A percentile compares a stretch with the other conserved stretches of the same genome.
Evolutionary conservation across 495 filamentous ascomycete species (phyloP).

Genomic region (Pseudotulostoma volvatum): DNA sequence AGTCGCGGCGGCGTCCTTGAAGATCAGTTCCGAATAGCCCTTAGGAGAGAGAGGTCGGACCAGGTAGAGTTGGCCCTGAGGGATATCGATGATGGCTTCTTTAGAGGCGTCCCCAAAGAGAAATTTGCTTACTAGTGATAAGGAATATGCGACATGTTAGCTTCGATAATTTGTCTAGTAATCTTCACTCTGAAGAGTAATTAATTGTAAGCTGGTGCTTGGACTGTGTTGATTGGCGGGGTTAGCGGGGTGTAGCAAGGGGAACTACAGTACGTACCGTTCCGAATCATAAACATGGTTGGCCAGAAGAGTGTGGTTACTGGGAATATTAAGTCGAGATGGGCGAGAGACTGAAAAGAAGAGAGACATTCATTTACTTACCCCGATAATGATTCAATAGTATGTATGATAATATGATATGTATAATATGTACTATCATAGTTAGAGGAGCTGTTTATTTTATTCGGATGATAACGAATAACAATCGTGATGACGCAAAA

Average conservation of each 20-base stretch:
- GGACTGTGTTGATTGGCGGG: constrained; percentile 9
- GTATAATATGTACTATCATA: too few relatives aligned
- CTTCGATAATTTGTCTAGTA: constrained; percentile 12
- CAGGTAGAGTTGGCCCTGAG: constrained; percentile 91
- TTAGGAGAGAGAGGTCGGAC: constrained; percentile 91
- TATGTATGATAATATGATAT: too few relatives aligned
- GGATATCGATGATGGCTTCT: constrained; percentile 84
- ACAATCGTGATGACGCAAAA: too few relatives aligned
- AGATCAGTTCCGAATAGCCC: constrained; percentile 95
- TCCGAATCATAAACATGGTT: constrained; percentile 60
- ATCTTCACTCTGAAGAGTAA: not conserved
- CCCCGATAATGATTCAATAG: too few relatives aligned
- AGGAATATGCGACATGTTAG: constrained; percentile 2
- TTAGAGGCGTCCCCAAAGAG: constrained; percentile 86
- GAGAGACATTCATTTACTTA: too few relatives aligned
- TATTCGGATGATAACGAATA: too few relatives aligned
- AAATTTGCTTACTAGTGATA: constrained; percentile 59
- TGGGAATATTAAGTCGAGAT: too few relatives aligned
- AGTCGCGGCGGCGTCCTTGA: constrained; percentile 85
- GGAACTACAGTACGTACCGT: constrained; percentile 35
- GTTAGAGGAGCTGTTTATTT: too few relatives aligned
- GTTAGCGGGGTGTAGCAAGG: constrained; percentile 17
- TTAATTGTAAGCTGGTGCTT: not conserved
- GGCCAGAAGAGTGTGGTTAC: too few relatives aligned
- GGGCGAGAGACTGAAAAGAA: too few relatives aligned